Base-by-base conservation (phyloP, 2,329 filamentous ascomycete genomes). In the Neodidymelliopsis sp. region DNA sequence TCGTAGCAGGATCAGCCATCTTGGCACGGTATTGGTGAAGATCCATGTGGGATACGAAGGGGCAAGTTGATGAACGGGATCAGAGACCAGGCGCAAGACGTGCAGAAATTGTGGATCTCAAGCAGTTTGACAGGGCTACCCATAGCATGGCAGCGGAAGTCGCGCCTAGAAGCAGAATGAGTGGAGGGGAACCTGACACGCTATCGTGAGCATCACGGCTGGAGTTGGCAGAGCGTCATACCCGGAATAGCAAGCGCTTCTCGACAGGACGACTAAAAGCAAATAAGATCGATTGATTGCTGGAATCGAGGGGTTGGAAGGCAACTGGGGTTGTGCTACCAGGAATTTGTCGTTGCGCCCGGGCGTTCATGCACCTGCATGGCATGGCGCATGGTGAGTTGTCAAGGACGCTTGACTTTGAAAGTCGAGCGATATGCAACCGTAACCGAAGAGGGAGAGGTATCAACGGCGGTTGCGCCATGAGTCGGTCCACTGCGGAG, bases 331-430 rank as follows among this genome's bases (percentile, higher is more conserved):
- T 62, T 65, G 68, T 70, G 67, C 61, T 65, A 70, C 64, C 66
- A 66, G 52, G 56, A 62, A 60, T 41, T 13, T 52, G 62, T 62
- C 46, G 62, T 68, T 59, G 59, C 59, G 58, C 62, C 55, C 56
- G 57, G 61, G 54, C 56, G 63, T 49, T 65, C 64, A 65, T 63
- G 62, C 62, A 67, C 62, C 44, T 71, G 67, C 66, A 71, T 66
- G 67, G 60, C 63, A 61, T 61, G 67, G 38, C 70, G 67, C 66
- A 71, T 65, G 67, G 61, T 64, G 61, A 62, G 67, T 67, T 69
- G 67, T 71, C 70, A 69, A 70, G 68, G 62, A 65, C 67, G 67
- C 66, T 67, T 68, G 66, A 66, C 65, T 60, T 62, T 62, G 59
- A 49, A 57, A 38, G 60, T 62, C 57, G 60, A 66, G 58, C 66